Base-by-base conservation (phyloP, 495 filamentous ascomycete genomes). In the Penicillium paradoxum region DNA sequence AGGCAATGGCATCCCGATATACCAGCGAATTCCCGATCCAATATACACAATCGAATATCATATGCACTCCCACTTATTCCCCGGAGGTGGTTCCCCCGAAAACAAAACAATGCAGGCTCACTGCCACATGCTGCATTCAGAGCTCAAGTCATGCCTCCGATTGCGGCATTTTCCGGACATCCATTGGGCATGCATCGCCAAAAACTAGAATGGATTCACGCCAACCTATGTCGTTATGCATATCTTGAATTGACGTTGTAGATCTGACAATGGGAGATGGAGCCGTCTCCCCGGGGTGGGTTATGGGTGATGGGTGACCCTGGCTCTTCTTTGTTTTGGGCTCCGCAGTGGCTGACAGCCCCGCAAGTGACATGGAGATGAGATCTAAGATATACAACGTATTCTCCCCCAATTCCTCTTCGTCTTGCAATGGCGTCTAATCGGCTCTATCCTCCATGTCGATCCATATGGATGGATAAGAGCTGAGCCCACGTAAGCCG, bases 311-410 rank as follows among this genome's bases (percentile, higher is more conserved):
- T 34, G 18, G 29, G 11, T 43, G 37, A 42, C 37, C 48, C 48
- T 50, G 48, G 37, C 43, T 48, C 51, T 48, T 25, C 44, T 40
- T 19, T 37, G 30, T 43, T 53, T 48, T 36, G 37, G 53, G 56
- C 59, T 62, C 62, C 62, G 62, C 62, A 60, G 62, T 65, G 62
- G 62, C 62, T 65, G 62, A 59, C 54, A 59, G 56, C 62, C 62
- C 59, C 62, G 59, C 59, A 58, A 32, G 37, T 59, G 33, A 62
- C 59, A 63, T 50, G 44, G 39, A 51, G 49, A 58, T 51, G 53
- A 46, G 46, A 49, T 51, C 38, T 51, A 6, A 36, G 25, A 42
- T 36, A 44, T 44, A 22, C n/a, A n/a, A n/a, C n/a, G n/a, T n/a
- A n/a, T n/a, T n/a, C 7, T 42, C 15, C 21, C 24, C 21, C 30